Conservation (phyloP, 352 stramenopile species). For the Globisporangium paroecandrum region DNA sequence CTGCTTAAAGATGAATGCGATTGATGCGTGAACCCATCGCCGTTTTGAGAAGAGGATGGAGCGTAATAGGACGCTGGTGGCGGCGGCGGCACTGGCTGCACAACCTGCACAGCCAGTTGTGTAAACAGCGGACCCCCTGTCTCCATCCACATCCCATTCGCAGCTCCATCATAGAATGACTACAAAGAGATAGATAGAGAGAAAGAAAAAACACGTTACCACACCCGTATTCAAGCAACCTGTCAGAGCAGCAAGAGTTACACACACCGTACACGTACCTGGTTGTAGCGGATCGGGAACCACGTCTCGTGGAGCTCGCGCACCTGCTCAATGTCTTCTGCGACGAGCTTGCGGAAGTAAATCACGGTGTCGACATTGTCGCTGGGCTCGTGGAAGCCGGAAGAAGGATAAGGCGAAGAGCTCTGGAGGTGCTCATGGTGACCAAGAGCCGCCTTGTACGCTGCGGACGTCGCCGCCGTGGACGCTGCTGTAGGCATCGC, state of each 20-base stretch:
- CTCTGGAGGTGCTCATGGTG: background rate
- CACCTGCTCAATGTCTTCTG: constrained; percentile 86
- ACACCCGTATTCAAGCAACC: background rate
- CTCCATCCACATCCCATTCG: constrained; percentile 83
- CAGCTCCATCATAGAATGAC: constrained; percentile 93
- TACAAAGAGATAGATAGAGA: constrained; percentile 1
- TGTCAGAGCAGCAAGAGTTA: background rate
- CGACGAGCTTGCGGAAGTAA: constrained; percentile 66
- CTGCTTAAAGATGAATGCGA: background rate
- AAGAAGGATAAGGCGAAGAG: background rate
- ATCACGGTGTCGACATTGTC: constrained; percentile 34
- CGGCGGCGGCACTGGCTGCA: constrained; percentile 20
- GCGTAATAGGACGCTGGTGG: constrained; percentile 8
- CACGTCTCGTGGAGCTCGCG: constrained; percentile 94
- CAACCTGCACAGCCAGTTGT: constrained; percentile 70
- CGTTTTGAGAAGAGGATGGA: background rate
- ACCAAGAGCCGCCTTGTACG: constrained; percentile 1
- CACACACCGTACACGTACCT: constrained; percentile 28
- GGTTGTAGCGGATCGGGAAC: constrained; percentile 97
- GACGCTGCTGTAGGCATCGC: background rate
- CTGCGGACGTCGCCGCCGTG: background rate
- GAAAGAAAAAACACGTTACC: background rate
- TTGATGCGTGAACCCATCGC: constrained; percentile 2
- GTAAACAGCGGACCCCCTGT: constrained; percentile 88
- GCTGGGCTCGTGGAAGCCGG: background rate